Evolutionary conservation across 495 filamentous ascomycete species (phyloP).

Genomic region (Talaromyces liani): DNA sequence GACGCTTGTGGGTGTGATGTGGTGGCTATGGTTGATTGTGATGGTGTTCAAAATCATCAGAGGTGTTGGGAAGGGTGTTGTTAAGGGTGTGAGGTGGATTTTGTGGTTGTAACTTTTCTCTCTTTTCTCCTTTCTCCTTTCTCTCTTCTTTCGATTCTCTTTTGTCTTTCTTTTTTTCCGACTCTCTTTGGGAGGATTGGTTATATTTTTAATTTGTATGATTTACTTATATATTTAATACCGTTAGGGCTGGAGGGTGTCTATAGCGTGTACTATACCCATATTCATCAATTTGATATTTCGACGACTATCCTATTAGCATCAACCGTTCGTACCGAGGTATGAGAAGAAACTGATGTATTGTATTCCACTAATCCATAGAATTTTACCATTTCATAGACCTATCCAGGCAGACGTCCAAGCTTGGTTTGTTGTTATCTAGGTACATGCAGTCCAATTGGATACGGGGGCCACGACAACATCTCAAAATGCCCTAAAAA

Average conservation of each 20-base stretch:
- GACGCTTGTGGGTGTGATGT: constrained; percentile 71
- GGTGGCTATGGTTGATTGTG: constrained; percentile 78
- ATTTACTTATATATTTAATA: background rate
- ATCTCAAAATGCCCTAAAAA: background rate
- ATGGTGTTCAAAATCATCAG: constrained; percentile 57
- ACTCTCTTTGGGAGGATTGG: no score
- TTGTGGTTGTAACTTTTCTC: constrained; percentile 52
- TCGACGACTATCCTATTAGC: background rate
- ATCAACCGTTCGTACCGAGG: background rate
- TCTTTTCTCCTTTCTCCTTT: background rate
- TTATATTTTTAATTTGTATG: background rate
- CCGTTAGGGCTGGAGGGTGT: background rate
- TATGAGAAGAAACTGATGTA: background rate
- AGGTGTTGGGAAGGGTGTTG: constrained; percentile 49
- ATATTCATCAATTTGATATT: background rate
- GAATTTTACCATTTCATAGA: background rate
- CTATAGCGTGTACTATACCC: constrained; percentile 1
- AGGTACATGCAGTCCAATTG: background rate
- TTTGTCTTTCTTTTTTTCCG: no score
- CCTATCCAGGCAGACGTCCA: background rate
- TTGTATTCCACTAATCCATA: background rate
- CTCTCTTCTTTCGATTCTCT: background rate
- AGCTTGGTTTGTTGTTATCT: background rate
- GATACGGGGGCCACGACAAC: background rate
- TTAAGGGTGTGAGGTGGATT: constrained; percentile 61